Base-by-base conservation (phyloP, 257 asterid genomes). In the Paraleonurus japonicus region DNA sequence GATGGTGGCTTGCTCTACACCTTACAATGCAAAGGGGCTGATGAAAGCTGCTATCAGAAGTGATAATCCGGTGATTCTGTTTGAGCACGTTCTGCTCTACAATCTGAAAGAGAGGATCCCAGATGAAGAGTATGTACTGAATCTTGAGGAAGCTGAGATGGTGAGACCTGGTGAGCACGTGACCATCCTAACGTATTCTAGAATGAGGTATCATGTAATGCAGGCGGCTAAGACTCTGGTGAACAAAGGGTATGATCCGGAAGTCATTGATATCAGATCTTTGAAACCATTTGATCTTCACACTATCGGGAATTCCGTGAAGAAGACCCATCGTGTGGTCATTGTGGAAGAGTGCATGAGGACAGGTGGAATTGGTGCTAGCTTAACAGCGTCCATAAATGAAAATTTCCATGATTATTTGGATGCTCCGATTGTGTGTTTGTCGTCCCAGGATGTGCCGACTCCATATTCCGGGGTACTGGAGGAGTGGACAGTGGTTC, bases 141-240 rank as follows among this genome's bases (percentile, higher is more conserved):
- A 76, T 60, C 95, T 90, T 0, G 97, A 88, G 75, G 97, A 90
- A 75, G 95, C 97, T 0, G 96, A 88, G 83, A 90, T 88, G 97
- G 95, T 91, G 15, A 75, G 97, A 20, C 89, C 88, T 3, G 97
- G 97, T 1, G 92, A 87, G 78, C 91, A 89, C 23, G 86, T 87
- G 4, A 89, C 97, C 1, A 85, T 91, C n/a, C 78, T 89, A 26
- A 89, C 95, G 0, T 91, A 91, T 78, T 91, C 96, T 3, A 76
- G 97, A 58, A 91, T 91, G 97, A 87, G 97, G 78, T 91, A 89
- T 78, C 96, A 91, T 61, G 97, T 87, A 7, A 91, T 89, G 97
- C 97, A 91, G 78, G 97, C 95, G 2, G 95, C 96, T 0, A 85
- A 89, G 79, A 83, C 89, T 8, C 71, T 91, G 51, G 95, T 87